Evolutionary conservation across 306 rosid species (phyloP).

Genomic region (Cicer bijugum): DNA sequence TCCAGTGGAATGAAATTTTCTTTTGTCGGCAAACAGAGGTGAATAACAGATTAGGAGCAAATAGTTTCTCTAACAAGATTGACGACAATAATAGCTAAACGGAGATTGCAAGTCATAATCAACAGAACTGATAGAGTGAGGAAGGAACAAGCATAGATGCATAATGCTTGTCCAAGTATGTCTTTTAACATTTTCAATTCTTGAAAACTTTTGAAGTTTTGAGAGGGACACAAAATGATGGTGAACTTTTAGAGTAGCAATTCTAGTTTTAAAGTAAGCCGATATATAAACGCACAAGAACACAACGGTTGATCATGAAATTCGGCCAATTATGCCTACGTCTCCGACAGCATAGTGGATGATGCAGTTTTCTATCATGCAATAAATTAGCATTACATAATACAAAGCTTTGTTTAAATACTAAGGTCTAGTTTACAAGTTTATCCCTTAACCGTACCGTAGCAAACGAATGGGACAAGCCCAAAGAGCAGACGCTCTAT

Average conservation of each 20-base stretch:
- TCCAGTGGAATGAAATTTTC: background rate
- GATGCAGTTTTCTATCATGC: too few relatives aligned
- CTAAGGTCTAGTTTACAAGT: too few relatives aligned
- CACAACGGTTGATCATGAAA: too few relatives aligned
- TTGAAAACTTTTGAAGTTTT: constrained; percentile 2
- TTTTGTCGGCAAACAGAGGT: background rate
- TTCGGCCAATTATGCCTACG: too few relatives aligned
- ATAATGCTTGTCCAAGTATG: background rate
- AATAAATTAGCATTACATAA: too few relatives aligned
- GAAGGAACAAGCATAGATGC: constrained; percentile 8
- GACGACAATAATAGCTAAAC: background rate
- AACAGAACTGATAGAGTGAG: background rate
- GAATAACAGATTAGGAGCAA: background rate
- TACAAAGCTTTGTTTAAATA: too few relatives aligned
- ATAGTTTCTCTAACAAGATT: background rate
- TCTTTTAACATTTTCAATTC: constrained; percentile 3
- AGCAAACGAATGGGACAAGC: too few relatives aligned
- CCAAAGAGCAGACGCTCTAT: too few relatives aligned
- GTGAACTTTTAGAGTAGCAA: background rate
- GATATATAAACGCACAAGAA: too few relatives aligned
- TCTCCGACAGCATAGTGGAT: too few relatives aligned
- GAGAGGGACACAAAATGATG: constrained; percentile 6
- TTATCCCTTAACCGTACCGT: too few relatives aligned
- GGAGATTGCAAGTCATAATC: constrained; percentile 5
- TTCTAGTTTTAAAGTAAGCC: too few relatives aligned